phyloP scores from a whole-genome alignment of 169 alveolate genomes.

The Eimeria necatrix region DNA sequence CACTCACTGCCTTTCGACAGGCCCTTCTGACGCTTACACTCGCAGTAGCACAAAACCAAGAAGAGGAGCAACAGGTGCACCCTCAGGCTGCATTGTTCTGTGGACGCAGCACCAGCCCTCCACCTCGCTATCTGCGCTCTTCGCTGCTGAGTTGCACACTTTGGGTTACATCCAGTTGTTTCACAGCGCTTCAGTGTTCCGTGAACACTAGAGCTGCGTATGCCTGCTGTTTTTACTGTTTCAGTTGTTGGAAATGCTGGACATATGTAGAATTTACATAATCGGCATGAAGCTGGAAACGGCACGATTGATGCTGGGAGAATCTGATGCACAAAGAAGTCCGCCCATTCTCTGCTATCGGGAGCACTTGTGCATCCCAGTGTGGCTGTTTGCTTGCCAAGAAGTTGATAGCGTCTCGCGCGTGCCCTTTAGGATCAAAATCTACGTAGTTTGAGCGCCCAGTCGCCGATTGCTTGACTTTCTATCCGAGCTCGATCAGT shows the following conservation, averaged over 20 bases:
- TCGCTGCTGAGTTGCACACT: background rate
- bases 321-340: constrained; percentile 74
- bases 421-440: no score
- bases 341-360: background rate
- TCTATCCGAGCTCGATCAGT: no score
- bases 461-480: no score
- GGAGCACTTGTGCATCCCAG: no score
- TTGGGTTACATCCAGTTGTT: background rate
- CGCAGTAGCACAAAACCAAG: constrained; percentile 77
- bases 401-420: no score
- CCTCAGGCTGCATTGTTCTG: no score
- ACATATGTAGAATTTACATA: constrained; percentile 75
- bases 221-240: background rate
- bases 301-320: constrained; percentile 82
- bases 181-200: background rate
- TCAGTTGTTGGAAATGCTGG: constrained; percentile 81
- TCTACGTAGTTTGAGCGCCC: no score
- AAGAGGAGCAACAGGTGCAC: constrained; percentile 81
- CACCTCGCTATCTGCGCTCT: no score
- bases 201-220: background rate
- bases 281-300: constrained; percentile 86
- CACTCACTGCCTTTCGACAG: constrained; percentile 83
- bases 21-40: constrained; percentile 81
- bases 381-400: no score
- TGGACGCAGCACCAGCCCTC: no score